Percentiles rank a stretch among this genome's conserved stretches.
These are phyloP conservation scores for Kwoniella botswanensis DNA, from an alignment of 768 basidiomycete genomes.

Conservation along the genomic window DNA sequence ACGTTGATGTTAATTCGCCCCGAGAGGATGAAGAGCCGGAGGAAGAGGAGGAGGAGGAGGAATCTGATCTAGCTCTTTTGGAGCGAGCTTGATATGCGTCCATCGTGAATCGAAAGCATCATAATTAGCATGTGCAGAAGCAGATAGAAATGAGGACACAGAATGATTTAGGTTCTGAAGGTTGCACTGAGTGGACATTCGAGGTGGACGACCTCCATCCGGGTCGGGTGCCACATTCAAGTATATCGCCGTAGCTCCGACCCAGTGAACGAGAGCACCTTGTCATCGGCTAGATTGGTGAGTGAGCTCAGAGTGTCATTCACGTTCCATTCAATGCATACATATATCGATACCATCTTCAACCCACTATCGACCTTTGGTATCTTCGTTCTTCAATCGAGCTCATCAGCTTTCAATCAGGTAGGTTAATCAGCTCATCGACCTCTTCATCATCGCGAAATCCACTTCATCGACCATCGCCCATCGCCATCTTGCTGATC, in stretches of 20 bases:
- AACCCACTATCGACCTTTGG: neutral
- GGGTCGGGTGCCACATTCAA: conserved; percentile 28
- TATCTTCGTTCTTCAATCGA: neutral
- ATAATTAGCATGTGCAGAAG: no score
- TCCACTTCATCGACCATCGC: neutral
- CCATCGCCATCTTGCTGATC: conserved; percentile 1
- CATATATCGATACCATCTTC: neutral
- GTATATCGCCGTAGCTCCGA: conserved; percentile 26
- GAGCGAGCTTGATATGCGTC: conserved; percentile 4
- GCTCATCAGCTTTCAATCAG: conserved; percentile 8
- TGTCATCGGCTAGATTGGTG: conserved; percentile 13
- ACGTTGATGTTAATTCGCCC: neutral
- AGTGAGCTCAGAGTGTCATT: conserved; percentile 3
- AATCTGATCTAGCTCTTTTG: conserved; percentile 22
- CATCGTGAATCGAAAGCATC: neutral
- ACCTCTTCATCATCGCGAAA: neutral
- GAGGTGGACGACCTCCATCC: conserved; percentile 24
- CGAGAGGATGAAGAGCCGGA: neutral
- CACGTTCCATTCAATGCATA: conserved; percentile 3
- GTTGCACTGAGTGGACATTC: no score
- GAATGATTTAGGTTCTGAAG: no score
- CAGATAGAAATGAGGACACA: no score
- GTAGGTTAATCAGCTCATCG: neutral
- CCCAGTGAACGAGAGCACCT: neutral
- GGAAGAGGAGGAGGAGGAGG: conserved; percentile 22